Conservation (phyloP, 116 monocot genomes). For the Cymodocea nodosa region DNA sequence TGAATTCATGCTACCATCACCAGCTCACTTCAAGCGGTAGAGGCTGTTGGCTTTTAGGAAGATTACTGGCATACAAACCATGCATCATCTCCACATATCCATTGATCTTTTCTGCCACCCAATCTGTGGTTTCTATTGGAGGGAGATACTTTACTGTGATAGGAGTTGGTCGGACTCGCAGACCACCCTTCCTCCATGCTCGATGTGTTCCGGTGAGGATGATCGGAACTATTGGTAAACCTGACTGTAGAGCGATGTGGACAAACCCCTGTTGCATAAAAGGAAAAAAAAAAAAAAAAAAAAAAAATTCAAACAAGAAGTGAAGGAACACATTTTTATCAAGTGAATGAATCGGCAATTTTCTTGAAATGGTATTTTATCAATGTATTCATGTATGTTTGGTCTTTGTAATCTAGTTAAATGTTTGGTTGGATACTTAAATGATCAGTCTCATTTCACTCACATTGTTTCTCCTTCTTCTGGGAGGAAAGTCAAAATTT, state of each 20-base stretch:
- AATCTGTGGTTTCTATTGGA: slow-evolving; percentile 43
- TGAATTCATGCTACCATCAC: not conserved
- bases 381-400: no score
- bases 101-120: slow-evolving; percentile 28
- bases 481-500: no score
- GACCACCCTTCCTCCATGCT: slow-evolving; percentile 56
- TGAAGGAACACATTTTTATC: not conserved
- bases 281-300: no score
- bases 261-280: slow-evolving; percentile 37
- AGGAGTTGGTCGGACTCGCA: slow-evolving; percentile 47
- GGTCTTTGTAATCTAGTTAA: no score
- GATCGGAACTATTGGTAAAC: slow-evolving; percentile 46
- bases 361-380: no score
- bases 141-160: slow-evolving; percentile 43
- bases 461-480: no score
- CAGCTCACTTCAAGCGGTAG: not conserved
- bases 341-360: no score
- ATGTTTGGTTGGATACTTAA: no score
- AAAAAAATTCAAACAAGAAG: not conserved
- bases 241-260: slow-evolving; percentile 37
- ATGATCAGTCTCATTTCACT: no score
- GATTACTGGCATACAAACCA: slow-evolving; percentile 18
- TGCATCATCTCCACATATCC: slow-evolving; percentile 46
- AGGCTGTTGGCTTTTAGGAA: slow-evolving; percentile 33
- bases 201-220: slow-evolving; percentile 37